phyloP scores from a whole-genome alignment of 2,329 filamentous ascomycete species.

The Orbilia blumenaviensis region DNA sequence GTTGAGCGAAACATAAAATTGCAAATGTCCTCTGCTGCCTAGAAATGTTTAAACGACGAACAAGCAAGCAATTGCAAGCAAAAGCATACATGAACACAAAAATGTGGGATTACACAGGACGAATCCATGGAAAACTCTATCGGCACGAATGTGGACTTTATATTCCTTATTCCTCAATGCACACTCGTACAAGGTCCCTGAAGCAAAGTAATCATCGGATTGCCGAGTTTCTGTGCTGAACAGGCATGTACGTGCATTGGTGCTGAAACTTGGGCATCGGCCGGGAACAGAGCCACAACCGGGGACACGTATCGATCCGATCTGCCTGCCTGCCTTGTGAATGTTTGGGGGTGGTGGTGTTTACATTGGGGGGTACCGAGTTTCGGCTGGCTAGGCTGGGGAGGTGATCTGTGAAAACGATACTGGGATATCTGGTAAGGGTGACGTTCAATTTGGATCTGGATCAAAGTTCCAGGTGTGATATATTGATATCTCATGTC shows the following conservation, averaged over 20 bases:
- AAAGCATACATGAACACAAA: background rate
- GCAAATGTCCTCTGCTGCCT: slow-evolving; percentile 37
- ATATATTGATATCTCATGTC: background rate
- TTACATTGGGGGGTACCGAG: background rate
- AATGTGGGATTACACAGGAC: background rate
- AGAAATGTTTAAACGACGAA: background rate
- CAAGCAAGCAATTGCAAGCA: too few species aligned
- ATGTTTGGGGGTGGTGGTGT: too few species aligned
- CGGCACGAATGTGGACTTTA: background rate
- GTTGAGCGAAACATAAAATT: background rate
- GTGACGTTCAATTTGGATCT: background rate
- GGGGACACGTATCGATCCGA: slow-evolving; percentile 10
- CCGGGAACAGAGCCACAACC: background rate
- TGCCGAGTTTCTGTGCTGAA: background rate
- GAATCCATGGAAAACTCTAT: background rate
- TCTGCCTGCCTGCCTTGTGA: slow-evolving; percentile 1
- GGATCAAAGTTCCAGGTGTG: background rate
- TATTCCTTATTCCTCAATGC: background rate
- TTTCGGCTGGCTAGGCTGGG: slow-evolving; percentile 8
- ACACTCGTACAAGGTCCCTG: background rate
- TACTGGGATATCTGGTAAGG: background rate
- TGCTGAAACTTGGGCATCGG: background rate
- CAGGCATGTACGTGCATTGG: background rate
- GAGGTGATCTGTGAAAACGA: background rate
- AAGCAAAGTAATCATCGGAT: background rate